Percentiles rank a stretch among this genome's conserved stretches.
These are phyloP conservation scores for Ophiostoma sp. DNA, from an alignment of 2,329 filamentous ascomycete species.

Conservation along the genomic window DNA sequence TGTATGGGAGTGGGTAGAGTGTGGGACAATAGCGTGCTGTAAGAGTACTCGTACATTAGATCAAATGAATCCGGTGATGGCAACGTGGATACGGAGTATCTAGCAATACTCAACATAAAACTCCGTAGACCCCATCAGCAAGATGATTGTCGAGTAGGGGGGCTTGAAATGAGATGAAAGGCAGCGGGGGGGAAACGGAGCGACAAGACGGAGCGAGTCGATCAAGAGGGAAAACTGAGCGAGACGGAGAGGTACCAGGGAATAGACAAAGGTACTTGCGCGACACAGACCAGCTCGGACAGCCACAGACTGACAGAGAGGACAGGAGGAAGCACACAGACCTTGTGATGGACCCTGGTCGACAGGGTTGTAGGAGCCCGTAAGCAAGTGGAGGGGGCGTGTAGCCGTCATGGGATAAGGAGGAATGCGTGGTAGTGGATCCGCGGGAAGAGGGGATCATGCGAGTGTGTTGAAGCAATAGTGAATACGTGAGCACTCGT, in stretches of 20 bases:
- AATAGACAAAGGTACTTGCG: not conserved
- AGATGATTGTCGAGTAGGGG: not conserved
- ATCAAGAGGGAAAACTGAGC: constrained; percentile 4
- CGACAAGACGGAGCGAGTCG: constrained; percentile 12
- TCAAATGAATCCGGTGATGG: too few species aligned
- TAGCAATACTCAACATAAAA: not conserved
- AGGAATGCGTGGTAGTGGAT: constrained; percentile 22
- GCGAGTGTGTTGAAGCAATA: constrained; percentile 8
- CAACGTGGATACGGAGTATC: not conserved
- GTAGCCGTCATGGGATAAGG: constrained; percentile 1
- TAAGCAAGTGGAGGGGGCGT: constrained; percentile 14
- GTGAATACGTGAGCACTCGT: not conserved
- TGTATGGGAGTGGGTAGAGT: too few species aligned
- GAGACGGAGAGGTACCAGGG: not conserved
- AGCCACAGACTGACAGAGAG: constrained; percentile 4
- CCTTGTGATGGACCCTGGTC: not conserved
- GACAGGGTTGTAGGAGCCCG: not conserved
- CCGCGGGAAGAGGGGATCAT: constrained; percentile 18
- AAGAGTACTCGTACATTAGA: too few species aligned
- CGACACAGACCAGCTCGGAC: not conserved
- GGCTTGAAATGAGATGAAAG: not conserved
- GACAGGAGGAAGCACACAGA: not conserved
- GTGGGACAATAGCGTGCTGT: too few species aligned
- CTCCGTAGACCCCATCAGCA: not conserved
- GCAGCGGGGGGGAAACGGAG: not conserved